These are phyloP conservation scores for Isoetes engelmannii DNA, from an alignment of 83 land plant species.

Conservation along the genomic window DNA sequence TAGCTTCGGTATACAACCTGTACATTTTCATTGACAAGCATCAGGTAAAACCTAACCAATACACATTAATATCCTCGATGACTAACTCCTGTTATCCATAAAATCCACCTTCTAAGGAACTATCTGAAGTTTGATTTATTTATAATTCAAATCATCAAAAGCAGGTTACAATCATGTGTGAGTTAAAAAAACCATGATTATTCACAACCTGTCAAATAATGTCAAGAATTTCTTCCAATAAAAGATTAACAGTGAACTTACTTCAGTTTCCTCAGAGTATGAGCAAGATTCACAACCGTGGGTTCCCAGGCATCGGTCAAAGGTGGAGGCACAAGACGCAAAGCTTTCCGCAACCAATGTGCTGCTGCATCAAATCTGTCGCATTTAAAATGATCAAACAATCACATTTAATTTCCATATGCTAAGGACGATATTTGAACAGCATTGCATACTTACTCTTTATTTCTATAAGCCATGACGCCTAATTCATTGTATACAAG, in stretches of 20 bases:
- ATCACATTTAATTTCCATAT: background rate
- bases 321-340: conserved; percentile 29
- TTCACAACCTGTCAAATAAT: too few species aligned
- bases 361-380: conserved; percentile 40
- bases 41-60: too few species aligned
- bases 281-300: conserved; percentile 40
- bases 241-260: background rate
- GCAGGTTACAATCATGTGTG: too few species aligned
- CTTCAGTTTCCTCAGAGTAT: conserved; percentile 38
- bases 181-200: too few species aligned
- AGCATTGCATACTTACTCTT: conserved; percentile 52
- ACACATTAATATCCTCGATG: too few species aligned
- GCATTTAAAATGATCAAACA: background rate
- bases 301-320: conserved; percentile 39
- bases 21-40: background rate
- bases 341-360: conserved; percentile 32
- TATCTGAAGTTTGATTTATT: too few species aligned
- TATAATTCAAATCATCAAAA: too few species aligned
- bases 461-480: conserved; percentile 82
- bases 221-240: background rate
- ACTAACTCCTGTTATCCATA: too few species aligned
- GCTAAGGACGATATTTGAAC: background rate
- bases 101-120: too few species aligned
- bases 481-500: conserved; percentile 90
- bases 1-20: conserved; percentile 37